Percentiles rank a stretch among this genome's conserved stretches.
Conservation (phyloP, 2,329 filamentous ascomycete genomes). For the Trichophaea hybrida region DNA sequence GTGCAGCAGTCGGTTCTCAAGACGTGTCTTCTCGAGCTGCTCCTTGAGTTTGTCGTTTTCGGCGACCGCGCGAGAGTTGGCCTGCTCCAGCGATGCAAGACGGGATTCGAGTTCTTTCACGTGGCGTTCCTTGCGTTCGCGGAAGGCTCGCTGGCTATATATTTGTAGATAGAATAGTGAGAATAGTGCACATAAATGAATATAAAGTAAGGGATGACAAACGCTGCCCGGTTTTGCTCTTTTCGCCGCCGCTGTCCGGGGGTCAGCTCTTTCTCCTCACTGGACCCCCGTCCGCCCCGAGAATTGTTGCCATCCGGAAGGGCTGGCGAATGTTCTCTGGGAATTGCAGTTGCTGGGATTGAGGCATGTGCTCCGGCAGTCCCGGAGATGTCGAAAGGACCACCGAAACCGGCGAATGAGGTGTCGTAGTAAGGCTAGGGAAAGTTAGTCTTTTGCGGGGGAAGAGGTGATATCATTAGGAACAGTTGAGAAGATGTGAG, state of each 20-base stretch:
- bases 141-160: slow-evolving; percentile 77
- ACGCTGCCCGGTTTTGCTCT: slow-evolving; percentile 60
- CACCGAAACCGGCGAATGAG: slow-evolving; percentile 1
- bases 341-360: slow-evolving; percentile 11
- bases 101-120: slow-evolving; percentile 87
- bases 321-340: background rate
- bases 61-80: slow-evolving; percentile 54
- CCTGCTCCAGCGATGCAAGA: slow-evolving; percentile 60
- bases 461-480: background rate
- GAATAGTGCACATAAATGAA: background rate
- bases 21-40: slow-evolving; percentile 67
- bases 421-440: slow-evolving; percentile 12
- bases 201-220: slow-evolving; percentile 31
- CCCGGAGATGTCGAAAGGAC: background rate
- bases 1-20: slow-evolving; percentile 75
- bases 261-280: slow-evolving; percentile 43
- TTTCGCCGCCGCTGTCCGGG: slow-evolving; percentile 48
- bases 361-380: slow-evolving; percentile 10
- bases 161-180: too few relatives aligned
- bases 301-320: background rate
- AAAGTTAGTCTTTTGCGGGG: background rate
- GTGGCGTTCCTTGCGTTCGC: slow-evolving; percentile 86
- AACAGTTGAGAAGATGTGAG: background rate
- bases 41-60: slow-evolving; percentile 81
- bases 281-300: slow-evolving; percentile 31